phyloP scores from a whole-genome alignment of 2,329 filamentous ascomycete genomes.

The Sporothrix variecibatus region DNA sequence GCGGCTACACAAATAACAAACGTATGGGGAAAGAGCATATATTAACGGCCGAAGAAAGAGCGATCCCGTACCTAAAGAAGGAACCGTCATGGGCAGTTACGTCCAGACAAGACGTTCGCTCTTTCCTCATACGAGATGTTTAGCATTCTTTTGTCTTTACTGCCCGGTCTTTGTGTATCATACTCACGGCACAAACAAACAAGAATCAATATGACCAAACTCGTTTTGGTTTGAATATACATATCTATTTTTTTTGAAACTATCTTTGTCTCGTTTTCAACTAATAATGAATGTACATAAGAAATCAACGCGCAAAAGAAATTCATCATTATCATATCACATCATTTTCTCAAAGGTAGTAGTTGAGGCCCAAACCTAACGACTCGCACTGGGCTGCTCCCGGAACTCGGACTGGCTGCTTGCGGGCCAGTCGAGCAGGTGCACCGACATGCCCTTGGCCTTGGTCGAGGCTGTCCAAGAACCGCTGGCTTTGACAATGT shows the following conservation, averaged over 20 bases:
- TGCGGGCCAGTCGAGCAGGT: constrained; percentile 49
- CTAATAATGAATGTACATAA: neutral
- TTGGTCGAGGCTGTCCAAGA: constrained; percentile 42
- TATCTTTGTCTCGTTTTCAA: neutral
- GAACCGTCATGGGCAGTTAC: neutral
- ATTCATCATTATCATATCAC: constrained; percentile 18
- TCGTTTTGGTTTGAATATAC: neutral
- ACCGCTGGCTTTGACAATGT: constrained; percentile 35
- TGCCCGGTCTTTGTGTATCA: too few species aligned
- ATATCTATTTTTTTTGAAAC: neutral
- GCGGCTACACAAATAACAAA: neutral
- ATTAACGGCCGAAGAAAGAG: neutral
- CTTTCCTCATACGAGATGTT: neutral
- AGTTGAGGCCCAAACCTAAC: constrained; percentile 48
- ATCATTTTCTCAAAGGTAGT: constrained; percentile 38
- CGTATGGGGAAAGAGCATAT: neutral
- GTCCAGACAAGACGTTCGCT: neutral
- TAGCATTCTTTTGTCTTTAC: neutral
- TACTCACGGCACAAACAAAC: too few species aligned
- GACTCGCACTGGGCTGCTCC: constrained; percentile 54
- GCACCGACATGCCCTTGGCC: constrained; percentile 43
- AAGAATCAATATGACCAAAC: neutral
- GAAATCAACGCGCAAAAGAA: neutral
- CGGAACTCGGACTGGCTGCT: constrained; percentile 44
- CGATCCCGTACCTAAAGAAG: neutral